Evolutionary conservation across 306 rosid species (phyloP).

Genomic region (Malus sieversii): DNA sequence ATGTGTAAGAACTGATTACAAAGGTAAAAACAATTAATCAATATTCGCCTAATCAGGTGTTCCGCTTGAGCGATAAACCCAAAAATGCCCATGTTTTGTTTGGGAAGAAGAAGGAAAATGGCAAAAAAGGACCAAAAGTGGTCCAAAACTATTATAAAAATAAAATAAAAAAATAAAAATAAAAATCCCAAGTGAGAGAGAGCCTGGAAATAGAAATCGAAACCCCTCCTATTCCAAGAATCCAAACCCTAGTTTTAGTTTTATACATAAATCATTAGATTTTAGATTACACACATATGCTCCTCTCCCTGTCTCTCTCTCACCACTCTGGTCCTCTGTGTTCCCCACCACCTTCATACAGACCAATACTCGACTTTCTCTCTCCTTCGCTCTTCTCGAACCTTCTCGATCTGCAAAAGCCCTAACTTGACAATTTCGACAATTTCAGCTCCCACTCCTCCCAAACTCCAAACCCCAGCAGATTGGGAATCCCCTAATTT

Average conservation of each 20-base stretch:
- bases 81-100: not conserved
- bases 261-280: not conserved
- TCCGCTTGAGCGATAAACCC: no score
- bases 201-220: not conserved
- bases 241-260: constrained; percentile 22
- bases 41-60: not conserved
- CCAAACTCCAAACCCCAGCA: not conserved
- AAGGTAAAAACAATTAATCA: no score
- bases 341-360: not conserved
- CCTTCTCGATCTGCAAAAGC: constrained; percentile 14
- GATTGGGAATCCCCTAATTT: not conserved
- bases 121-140: not conserved
- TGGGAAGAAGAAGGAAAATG: not conserved
- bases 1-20: no score
- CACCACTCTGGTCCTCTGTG: not conserved
- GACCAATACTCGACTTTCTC: not conserved
- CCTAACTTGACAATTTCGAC: not conserved
- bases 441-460: not conserved
- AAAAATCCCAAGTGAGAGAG: not conserved
- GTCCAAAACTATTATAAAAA: not conserved
- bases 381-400: not conserved
- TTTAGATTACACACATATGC: not conserved
- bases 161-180: not conserved
- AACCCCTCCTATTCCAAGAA: not conserved
- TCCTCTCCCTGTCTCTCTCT: not conserved